Evolutionary conservation across 192 early-diverging fungal genomes (phyloP), one percentile per base, ranked within the genome.

Genomic region (Coemansia sp.): DNA sequence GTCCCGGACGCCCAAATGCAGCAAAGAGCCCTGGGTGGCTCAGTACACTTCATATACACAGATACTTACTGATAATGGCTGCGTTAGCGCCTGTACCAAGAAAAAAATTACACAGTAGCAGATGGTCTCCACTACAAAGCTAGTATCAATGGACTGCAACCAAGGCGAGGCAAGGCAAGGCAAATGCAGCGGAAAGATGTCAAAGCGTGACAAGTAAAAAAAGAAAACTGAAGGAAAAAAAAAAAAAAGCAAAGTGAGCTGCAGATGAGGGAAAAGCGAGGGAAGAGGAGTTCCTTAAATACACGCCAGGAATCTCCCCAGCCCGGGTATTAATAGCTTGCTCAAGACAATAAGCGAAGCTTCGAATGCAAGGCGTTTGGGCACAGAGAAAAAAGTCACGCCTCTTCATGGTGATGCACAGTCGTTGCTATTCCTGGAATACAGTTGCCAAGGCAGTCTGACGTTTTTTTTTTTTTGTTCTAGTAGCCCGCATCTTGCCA

Each of bases 311-410:
- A 31, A 34, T 60, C 57, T 34, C 57, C 57, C 57, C 57, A 31
- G 31, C 24, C 57, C 57, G 31, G 31, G 31, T 60, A 60, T 60
- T 60, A 60, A 60, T 60, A 60, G 54, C 36, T n/a, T 24, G 54
- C 54, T n/a, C 54, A 57, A 33, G 33, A 44, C 31, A 62, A 70
- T 63, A 31, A 65, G 43, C 67, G 63, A 60, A 77, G 22, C 51
- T 31, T 38, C 36, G 3, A 5, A 54, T 44, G 54, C 57, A 60
- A 36, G 57, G 57, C 57, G 57, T 33, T 36, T 60, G 57, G 27
- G 31, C 31, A 60, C 43, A 22, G n/a, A 51, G 18, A 41, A 41
- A 44, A 47, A 60, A 33, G 57, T 33, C 31, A 33, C 31, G 33
- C 31, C 31, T 15, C 57, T n/a, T 51, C 49, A 22, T 51, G 49